phyloP scores from a whole-genome alignment of 2,329 filamentous ascomycete genomes.

The Botrytis deweyae region DNA sequence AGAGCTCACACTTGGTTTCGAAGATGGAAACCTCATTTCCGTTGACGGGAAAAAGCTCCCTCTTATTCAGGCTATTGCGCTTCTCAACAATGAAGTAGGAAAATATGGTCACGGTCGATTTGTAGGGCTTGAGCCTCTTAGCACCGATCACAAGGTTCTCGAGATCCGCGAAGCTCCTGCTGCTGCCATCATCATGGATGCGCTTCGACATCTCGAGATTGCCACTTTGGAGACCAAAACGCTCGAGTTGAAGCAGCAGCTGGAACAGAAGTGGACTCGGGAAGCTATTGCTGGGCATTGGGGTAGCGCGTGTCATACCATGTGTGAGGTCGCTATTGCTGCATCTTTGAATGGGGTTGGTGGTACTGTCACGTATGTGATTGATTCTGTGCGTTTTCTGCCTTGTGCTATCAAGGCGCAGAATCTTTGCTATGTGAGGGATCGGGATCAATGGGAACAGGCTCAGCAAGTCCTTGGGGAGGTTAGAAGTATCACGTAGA shows the following conservation, averaged over 20 bases:
- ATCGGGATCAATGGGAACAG: neutral
- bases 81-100: neutral
- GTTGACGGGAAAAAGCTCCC: neutral
- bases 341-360: neutral
- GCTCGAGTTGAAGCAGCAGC: neutral
- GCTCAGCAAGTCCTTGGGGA: neutral
- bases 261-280: neutral
- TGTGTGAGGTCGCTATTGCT: neutral
- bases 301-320: neutral
- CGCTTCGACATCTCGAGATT: neutral
- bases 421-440: neutral
- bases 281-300: neutral
- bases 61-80: neutral
- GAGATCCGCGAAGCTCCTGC: neutral
- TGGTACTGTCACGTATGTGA: neutral
- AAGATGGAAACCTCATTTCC: neutral
- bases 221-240: neutral
- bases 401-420: neutral
- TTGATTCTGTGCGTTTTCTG: neutral
- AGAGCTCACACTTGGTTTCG: neutral
- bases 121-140: neutral
- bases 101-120: neutral
- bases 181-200: neutral
- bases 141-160: neutral
- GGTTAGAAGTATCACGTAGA: neutral